Percentiles rank a stretch among this genome's conserved stretches.
phyloP scores from a whole-genome alignment of 768 basidiomycete species.

The Rickenella mellea region DNA sequence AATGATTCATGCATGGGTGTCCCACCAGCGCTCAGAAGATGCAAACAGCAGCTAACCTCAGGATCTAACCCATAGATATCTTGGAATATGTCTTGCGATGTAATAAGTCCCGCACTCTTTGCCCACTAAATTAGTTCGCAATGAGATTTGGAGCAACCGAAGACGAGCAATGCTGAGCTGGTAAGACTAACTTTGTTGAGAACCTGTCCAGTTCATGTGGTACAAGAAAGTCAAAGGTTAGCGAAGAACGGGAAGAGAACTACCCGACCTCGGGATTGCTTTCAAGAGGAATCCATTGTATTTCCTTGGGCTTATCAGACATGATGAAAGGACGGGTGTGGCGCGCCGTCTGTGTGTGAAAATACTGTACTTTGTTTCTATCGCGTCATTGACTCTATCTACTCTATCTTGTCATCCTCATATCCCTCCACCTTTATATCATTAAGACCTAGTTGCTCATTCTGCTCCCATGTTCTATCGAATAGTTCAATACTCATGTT shows the following conservation, averaged over 20 bases:
- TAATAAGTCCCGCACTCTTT: constrained; percentile 51
- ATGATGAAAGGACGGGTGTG: too few species aligned
- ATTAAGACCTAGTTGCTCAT: constrained; percentile 90
- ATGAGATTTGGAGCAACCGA: neutral
- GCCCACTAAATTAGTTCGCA: constrained; percentile 45
- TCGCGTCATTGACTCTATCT: constrained; percentile 2
- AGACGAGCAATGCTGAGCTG: neutral
- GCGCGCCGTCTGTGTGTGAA: too few species aligned
- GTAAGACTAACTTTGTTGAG: constrained; percentile 32
- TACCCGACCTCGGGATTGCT: constrained; percentile 50
- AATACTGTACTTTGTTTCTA: neutral
- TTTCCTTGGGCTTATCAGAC: constrained; percentile 5
- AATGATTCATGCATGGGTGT: neutral
- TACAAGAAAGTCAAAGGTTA: constrained; percentile 1
- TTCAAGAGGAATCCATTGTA: constrained; percentile 73
- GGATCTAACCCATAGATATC: constrained; percentile 70
- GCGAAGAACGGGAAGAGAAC: neutral
- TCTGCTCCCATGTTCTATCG: constrained; percentile 81
- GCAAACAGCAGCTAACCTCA: constrained; percentile 32
- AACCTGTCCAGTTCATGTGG: constrained; percentile 34
- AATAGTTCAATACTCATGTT: constrained; percentile 82
- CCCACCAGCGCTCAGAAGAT: neutral
- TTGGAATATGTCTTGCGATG: constrained; percentile 40
- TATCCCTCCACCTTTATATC: constrained; percentile 81
- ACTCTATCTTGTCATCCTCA: constrained; percentile 24